Evolutionary conservation across 257 asterid genomes (phyloP).

Genomic region (Salvia splendens): DNA sequence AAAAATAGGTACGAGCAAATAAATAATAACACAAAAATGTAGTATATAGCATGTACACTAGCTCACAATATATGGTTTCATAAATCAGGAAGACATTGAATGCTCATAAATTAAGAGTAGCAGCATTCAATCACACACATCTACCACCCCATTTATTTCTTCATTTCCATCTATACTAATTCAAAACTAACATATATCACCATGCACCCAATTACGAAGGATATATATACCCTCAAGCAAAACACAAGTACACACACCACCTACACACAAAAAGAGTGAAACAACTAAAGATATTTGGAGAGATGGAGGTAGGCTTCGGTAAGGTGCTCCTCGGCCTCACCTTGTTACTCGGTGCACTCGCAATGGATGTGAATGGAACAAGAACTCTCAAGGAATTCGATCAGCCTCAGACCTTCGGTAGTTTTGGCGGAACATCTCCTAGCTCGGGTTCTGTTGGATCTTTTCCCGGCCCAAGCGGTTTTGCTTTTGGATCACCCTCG

Average conservation of each 20-base stretch:
- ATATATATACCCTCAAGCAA: conserved; percentile 13
- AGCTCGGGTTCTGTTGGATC: conserved; percentile 2
- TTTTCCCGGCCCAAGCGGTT: conserved; percentile 25
- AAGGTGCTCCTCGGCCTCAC: conserved; percentile 40
- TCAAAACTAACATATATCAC: neutral
- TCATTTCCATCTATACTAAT: neutral
- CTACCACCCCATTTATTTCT: conserved; percentile 19
- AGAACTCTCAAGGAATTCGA: conserved; percentile 29
- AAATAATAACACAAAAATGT: neutral
- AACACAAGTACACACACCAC: conserved; percentile 11
- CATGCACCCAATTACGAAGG: conserved; percentile 16
- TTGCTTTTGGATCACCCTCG: conserved; percentile 15
- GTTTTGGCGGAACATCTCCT: conserved; percentile 21
- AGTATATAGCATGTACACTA: neutral
- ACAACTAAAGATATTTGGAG: neutral
- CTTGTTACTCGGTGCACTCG: conserved; percentile 28
- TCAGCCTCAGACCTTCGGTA: conserved; percentile 36
- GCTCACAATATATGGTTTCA: conserved; percentile 5
- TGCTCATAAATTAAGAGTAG: conserved; percentile 21
- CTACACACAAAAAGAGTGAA: neutral
- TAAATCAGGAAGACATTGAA: neutral
- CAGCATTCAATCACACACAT: conserved; percentile 29
- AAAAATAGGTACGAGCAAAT: neutral
- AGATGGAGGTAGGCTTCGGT: conserved; percentile 40
- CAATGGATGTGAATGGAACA: conserved; percentile 33